These are phyloP conservation scores for Linanthus parryae DNA, from an alignment of 148 eudicot species.

Conservation along the genomic window DNA sequence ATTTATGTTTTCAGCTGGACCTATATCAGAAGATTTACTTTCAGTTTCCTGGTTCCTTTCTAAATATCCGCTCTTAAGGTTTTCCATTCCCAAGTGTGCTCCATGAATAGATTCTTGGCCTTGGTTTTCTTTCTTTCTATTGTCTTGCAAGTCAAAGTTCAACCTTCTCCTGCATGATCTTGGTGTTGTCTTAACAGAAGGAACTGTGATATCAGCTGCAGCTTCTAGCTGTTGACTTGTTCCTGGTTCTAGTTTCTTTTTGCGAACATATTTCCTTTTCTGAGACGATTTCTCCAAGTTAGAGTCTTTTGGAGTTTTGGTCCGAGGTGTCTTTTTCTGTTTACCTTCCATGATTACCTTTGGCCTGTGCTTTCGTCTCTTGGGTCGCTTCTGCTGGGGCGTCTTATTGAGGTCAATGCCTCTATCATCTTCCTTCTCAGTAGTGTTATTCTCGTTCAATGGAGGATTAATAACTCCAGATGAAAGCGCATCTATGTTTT, in stretches of 20 bases:
- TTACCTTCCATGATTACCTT: constrained; percentile 57
- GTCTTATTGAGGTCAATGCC: constrained; percentile 50
- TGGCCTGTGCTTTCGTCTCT: constrained; percentile 55
- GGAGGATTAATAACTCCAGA: constrained; percentile 22
- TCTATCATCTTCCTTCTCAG: constrained; percentile 20
- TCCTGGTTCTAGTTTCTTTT: constrained; percentile 16
- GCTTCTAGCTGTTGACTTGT: constrained; percentile 10
- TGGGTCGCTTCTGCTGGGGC: constrained; percentile 47
- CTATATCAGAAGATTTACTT: no score
- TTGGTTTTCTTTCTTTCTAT: constrained; percentile 13
- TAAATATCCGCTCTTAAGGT: constrained; percentile 13
- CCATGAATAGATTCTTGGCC: constrained; percentile 4
- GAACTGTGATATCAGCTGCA: constrained; percentile 6
- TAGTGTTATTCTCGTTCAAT: constrained; percentile 16
- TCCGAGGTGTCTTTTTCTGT: constrained; percentile 33
- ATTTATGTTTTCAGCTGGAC: constrained; percentile 6
- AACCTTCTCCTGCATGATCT: constrained; percentile 39
- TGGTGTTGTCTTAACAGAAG: constrained; percentile 12
- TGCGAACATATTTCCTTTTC: constrained; percentile 61
- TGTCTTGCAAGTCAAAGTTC: constrained; percentile 35
- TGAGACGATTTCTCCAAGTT: constrained; percentile 20
- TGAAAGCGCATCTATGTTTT: constrained; percentile 20
- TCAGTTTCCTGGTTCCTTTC: constrained; percentile 14
- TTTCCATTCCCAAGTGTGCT: not conserved
- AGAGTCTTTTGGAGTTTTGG: constrained; percentile 18